Base-by-base conservation (phyloP, 1,139 yeast species). In the Kazachstania sp. region DNA sequence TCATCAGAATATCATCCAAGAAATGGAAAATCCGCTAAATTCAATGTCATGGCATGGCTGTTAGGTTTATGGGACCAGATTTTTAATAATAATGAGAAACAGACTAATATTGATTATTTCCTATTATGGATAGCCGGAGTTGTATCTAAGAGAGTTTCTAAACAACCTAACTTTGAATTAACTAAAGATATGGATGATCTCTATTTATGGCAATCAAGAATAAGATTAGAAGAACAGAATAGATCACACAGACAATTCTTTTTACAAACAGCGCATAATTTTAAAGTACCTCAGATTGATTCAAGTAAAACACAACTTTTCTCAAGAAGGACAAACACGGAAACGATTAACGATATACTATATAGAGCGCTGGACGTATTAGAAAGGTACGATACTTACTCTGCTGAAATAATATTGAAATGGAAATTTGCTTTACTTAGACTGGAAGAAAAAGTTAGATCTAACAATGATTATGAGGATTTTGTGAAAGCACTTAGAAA, bases 1-100 rank as follows among this genome's bases (percentile, higher is more conserved):
- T 68, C 73, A 11, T 62, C 63, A 34, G 61, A 59, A 3, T 62
- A 69, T 35, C 67, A 66, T 36, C 57, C 68, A 7, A 54, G 51
- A 20, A 46, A 54, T 46, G 46, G 57, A 20, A 48, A 48, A 2
- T 48, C 54, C 0, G 45, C 58, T 46, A 53, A 61, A 11, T 55
- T 57, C 26, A 66, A 64, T 47, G 58, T 76, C 1, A 57, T 68
- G 4, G 65, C 69, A 16, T 82, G 87, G 87, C 41, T 79, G 3
- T 41, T 66, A 0, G 62, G 73, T 0, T 77, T 74, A 54, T 73
- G 78, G 74, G 57, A 56, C 16, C 61, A 63, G 15, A 20, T 64
- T 9, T 43, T 49, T 18, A 64, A 64, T 15, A 54, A 60, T 19
- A 23, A 51, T 11, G 43, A 49, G n/a, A 63, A 63, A 16, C 56